Percentiles rank a stretch among this genome's conserved stretches.
Conservation (phyloP, 2,329 filamentous ascomycete species). For the Botrytis porri region DNA sequence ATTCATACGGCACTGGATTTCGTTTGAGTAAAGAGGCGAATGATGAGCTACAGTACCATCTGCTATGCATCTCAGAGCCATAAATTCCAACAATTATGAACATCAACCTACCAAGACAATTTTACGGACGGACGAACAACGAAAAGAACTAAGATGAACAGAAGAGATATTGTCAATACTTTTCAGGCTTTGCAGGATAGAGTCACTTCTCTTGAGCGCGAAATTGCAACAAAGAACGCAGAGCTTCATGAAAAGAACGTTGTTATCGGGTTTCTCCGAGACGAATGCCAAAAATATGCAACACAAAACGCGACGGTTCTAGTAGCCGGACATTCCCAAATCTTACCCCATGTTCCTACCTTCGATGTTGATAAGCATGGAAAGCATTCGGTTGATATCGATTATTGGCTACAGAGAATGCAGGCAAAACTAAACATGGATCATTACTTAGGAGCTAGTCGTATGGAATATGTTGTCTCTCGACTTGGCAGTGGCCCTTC, state of each 20-base stretch:
- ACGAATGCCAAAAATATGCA: background rate
- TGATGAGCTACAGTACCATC: background rate
- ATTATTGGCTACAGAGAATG: background rate
- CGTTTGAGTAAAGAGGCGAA: fast-evolving
- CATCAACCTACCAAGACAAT: background rate
- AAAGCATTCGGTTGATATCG: background rate
- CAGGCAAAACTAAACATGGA: background rate
- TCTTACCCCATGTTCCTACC: background rate
- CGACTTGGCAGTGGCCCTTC: background rate
- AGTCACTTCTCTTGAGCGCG: background rate
- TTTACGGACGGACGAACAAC: background rate
- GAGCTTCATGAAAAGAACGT: background rate
- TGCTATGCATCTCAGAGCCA: background rate
- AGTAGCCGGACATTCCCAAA: background rate
- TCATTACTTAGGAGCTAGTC: background rate
- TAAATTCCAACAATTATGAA: background rate
- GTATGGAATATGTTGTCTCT: background rate
- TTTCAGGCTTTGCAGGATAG: background rate
- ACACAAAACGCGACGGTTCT: background rate
- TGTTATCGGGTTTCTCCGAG: background rate
- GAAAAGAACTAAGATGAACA: background rate
- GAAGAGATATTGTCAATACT: background rate
- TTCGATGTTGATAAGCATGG: background rate
- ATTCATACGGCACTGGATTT: fast-evolving
- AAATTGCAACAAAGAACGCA: background rate